phyloP scores from a whole-genome alignment of 257 asterid species.

The Przewalskia tangutica region DNA sequence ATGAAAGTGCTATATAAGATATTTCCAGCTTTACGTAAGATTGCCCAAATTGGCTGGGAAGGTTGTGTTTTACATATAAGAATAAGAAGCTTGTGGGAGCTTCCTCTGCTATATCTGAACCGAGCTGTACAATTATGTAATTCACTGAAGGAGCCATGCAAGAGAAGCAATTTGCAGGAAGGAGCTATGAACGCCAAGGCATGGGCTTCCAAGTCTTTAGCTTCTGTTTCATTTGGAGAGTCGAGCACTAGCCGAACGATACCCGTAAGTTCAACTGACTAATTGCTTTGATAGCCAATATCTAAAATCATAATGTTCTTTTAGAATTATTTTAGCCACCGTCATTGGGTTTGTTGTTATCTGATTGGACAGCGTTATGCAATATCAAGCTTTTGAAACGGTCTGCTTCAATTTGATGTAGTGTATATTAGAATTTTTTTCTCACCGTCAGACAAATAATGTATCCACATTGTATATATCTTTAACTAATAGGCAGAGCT shows the following conservation, averaged over 20 bases:
- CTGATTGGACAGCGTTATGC: conserved; percentile 9
- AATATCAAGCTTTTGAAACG: conserved; percentile 11
- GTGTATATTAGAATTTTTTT: conserved; percentile 29
- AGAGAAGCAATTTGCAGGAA: conserved; percentile 70
- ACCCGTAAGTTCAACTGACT: conserved; percentile 22
- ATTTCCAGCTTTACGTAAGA: conserved; percentile 39
- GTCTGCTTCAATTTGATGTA: conserved; percentile 24
- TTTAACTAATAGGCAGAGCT: conserved; percentile 7
- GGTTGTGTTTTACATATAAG: conserved; percentile 33
- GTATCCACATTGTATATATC: conserved; percentile 23
- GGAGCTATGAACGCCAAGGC: conserved; percentile 78
- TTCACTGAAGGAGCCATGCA: conserved; percentile 58
- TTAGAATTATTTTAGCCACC: conserved; percentile 16
- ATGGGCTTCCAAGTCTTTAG: conserved; percentile 82
- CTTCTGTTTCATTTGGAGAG: conserved; percentile 70
- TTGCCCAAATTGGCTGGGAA: conserved; percentile 40
- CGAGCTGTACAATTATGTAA: conserved; percentile 43
- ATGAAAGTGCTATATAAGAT: conserved; percentile 36
- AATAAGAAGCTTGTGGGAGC: conserved; percentile 49
- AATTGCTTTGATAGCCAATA: conserved; percentile 10
- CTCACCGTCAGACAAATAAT: conserved; percentile 4
- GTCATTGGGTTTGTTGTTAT: conserved; percentile 11
- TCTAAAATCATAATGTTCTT: conserved; percentile 6
- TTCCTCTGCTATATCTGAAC: conserved; percentile 32
- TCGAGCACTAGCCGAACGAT: conserved; percentile 38